A percentile compares a stretch with the other conserved stretches of the same genome.
These are phyloP conservation scores for Sarocladiaceae sp. DNA, from an alignment of 2,329 filamentous ascomycete species.

Conservation along the genomic window DNA sequence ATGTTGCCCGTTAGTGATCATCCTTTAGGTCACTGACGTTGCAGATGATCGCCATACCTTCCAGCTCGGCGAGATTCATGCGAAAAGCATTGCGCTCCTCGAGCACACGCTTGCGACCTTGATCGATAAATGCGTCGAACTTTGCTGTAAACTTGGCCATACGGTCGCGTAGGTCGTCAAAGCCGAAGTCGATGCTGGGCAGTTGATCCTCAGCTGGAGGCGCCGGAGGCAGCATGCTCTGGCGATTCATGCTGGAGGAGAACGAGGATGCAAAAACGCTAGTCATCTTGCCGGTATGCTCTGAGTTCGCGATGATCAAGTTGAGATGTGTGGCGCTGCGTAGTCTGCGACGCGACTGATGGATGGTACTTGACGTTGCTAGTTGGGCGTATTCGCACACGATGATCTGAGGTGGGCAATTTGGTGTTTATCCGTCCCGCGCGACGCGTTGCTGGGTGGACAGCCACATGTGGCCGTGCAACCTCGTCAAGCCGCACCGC, in stretches of 20 bases:
- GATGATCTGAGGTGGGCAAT: too few species aligned
- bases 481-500: conserved; percentile 17
- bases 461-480: conserved; percentile 17
- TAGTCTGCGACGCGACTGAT: too few species aligned
- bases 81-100: conserved; percentile 94
- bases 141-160: conserved; percentile 88
- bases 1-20: background rate
- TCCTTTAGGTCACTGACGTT: background rate
- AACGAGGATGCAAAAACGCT: conserved; percentile 6
- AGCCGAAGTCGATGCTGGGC: conserved; percentile 89
- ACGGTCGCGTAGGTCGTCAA: conserved; percentile 88
- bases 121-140: conserved; percentile 92
- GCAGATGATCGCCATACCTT: conserved; percentile 50
- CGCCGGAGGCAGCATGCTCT: conserved; percentile 49
- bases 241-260: conserved; percentile 51
- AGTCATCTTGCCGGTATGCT: background rate
- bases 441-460: conserved; percentile 24
- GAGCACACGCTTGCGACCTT: conserved; percentile 78
- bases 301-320: background rate
- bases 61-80: conserved; percentile 80
- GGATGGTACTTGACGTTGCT: too few species aligned
- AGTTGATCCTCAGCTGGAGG: conserved; percentile 71
- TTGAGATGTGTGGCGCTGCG: background rate
- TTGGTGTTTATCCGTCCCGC: conserved; percentile 1
- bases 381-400: background rate